phyloP scores from a whole-genome alignment of 148 eudicot species.

The Chenopodium berlandieri region DNA sequence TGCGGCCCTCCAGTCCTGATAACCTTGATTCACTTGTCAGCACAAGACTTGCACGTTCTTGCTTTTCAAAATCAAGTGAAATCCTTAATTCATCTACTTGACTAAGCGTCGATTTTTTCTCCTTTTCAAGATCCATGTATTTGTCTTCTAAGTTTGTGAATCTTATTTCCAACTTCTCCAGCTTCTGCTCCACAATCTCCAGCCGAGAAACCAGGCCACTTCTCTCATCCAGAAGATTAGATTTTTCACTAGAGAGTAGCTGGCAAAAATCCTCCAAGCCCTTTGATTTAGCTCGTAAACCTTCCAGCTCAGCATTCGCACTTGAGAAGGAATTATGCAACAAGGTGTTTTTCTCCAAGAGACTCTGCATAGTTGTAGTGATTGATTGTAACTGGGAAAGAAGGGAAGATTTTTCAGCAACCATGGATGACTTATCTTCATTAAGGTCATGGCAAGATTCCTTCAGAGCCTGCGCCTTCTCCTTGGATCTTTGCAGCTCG shows the following conservation, averaged over 20 bases:
- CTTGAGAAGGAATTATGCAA: constrained; percentile 68
- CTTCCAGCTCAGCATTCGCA: constrained; percentile 75
- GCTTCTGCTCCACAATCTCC: constrained; percentile 62
- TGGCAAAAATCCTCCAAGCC: constrained; percentile 74
- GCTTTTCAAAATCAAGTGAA: constrained; percentile 62
- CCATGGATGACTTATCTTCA: constrained; percentile 63
- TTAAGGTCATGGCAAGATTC: constrained; percentile 45
- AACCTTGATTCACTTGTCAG: constrained; percentile 54
- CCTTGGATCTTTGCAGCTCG: constrained; percentile 54
- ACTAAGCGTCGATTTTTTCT: constrained; percentile 52
- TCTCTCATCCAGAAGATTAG: constrained; percentile 64
- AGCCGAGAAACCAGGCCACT: constrained; percentile 49
- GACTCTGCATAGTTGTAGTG: constrained; percentile 73
- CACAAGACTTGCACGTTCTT: constrained; percentile 46
- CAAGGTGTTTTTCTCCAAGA: constrained; percentile 62
- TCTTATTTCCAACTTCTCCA: constrained; percentile 61
- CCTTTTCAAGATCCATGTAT: constrained; percentile 59
- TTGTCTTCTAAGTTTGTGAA: constrained; percentile 64
- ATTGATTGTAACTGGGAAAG: constrained; percentile 71
- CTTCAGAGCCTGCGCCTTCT: constrained; percentile 48
- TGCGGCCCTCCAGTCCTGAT: constrained; percentile 57
- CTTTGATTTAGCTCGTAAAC: constrained; percentile 77
- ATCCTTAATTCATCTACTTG: constrained; percentile 57
- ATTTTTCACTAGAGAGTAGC: constrained; percentile 58
- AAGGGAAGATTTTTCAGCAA: constrained; percentile 65